Conservation (phyloP, 2,329 filamentous ascomycete species). For the Penicillium decumbens region DNA sequence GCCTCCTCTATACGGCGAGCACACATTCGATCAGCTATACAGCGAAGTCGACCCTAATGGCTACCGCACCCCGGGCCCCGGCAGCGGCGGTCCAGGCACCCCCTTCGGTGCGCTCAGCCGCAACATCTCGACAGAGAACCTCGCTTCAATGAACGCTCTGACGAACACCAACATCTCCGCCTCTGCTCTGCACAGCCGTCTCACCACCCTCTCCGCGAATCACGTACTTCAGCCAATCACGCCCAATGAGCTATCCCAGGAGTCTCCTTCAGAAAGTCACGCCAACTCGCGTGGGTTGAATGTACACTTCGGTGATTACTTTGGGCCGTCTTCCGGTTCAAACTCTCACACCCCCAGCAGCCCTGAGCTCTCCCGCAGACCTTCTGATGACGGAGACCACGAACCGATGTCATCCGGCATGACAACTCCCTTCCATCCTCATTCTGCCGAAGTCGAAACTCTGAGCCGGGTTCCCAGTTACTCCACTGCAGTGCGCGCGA, state of each 20-base stretch:
- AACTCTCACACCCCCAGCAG: conserved; percentile 33
- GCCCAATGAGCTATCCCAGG: conserved; percentile 17
- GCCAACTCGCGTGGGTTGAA: conserved; percentile 25
- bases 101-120: conserved; percentile 67
- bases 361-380: conserved; percentile 42
- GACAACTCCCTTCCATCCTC: conserved; percentile 39
- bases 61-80: conserved; percentile 69
- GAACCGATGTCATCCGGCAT: conserved; percentile 44
- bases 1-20: conserved; percentile 88
- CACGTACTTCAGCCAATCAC: conserved; percentile 17
- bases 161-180: conserved; percentile 55
- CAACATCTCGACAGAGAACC: conserved; percentile 74
- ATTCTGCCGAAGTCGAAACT: conserved; percentile 56
- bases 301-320: conserved; percentile 30
- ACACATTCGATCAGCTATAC: conserved; percentile 84
- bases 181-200: conserved; percentile 65
- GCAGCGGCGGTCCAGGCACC: conserved; percentile 68
- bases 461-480: conserved; percentile 74
- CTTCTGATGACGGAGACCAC: conserved; percentile 47
- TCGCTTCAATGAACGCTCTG: conserved; percentile 56
- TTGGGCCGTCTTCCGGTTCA: conserved; percentile 29
- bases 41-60: conserved; percentile 76
- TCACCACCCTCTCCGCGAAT: conserved; percentile 50
- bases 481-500: conserved; percentile 65
- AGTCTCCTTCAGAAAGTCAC: conserved; percentile 19